phyloP scores from a whole-genome alignment of 192 early-diverging fungal species.

The Podila clonocystis region DNA sequence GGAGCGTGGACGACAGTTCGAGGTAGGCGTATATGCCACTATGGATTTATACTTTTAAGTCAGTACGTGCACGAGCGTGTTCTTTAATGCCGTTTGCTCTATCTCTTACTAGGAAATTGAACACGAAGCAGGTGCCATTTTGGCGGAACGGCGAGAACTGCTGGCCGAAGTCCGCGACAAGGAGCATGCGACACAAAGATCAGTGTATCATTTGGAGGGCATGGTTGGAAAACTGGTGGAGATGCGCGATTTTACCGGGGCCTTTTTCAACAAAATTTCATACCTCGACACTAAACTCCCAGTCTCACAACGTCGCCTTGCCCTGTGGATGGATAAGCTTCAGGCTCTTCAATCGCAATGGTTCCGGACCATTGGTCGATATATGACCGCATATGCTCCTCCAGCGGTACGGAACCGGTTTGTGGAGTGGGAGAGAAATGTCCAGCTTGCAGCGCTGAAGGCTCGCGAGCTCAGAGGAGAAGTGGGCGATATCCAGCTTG shows the following conservation, averaged over 20 bases:
- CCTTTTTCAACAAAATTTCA: conserved; percentile 49
- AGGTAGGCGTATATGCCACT: background rate
- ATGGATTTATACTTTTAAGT: too few species aligned
- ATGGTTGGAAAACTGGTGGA: conserved; percentile 45
- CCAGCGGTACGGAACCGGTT: conserved; percentile 25
- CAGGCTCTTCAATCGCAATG: conserved; percentile 43
- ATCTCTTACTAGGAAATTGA: conserved; percentile 20
- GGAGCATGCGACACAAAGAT: conserved; percentile 42
- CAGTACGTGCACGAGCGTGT: background rate
- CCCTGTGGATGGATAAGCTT: conserved; percentile 45
- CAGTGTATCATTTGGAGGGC: conserved; percentile 42
- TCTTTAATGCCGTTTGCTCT: background rate
- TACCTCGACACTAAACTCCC: conserved; percentile 50
- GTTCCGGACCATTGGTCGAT: conserved; percentile 39
- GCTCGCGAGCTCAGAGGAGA: conserved; percentile 35
- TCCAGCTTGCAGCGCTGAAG: conserved; percentile 24
- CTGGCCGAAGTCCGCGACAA: conserved; percentile 30
- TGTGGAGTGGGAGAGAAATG: conserved; percentile 31
- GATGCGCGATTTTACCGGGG: conserved; percentile 47
- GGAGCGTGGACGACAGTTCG: conserved; percentile 20
- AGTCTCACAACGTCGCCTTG: conserved; percentile 30
- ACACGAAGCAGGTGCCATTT: conserved; percentile 16
- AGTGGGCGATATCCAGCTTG: conserved; percentile 15
- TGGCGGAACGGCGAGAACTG: conserved; percentile 20
- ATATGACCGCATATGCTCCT: conserved; percentile 37